Evolutionary conservation across 163 green algal genomes (phyloP).

Genomic region (Trebouxia gelatinosa): DNA sequence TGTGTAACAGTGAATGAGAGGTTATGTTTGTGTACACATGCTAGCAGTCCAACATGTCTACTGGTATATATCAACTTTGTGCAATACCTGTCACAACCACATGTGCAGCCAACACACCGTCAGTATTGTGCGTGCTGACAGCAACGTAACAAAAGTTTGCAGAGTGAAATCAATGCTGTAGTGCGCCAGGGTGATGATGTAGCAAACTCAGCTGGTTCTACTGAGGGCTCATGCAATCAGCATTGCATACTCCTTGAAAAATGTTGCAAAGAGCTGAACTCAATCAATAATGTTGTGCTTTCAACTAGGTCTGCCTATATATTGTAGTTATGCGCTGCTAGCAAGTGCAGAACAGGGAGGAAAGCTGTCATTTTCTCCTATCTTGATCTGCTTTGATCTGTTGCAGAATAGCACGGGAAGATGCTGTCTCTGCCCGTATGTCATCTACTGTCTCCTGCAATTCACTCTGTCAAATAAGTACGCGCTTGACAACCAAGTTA

Average conservation of each 20-base stretch:
- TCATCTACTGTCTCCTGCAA: slow-evolving; percentile 45
- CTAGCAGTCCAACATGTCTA: neutral
- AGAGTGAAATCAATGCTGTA: neutral
- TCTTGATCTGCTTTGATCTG: slow-evolving; percentile 11
- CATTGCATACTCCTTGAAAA: neutral
- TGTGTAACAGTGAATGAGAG: neutral
- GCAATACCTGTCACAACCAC: too few species aligned
- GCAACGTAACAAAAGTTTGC: neutral
- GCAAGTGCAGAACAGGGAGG: neutral
- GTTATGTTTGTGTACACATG: neutral
- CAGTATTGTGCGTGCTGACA: neutral
- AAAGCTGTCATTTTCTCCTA: neutral
- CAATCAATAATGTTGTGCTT: neutral
- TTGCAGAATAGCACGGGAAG: slow-evolving; percentile 40
- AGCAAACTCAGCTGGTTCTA: too few species aligned
- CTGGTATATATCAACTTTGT: neutral
- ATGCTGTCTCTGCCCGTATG: slow-evolving; percentile 48
- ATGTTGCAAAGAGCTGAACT: neutral
- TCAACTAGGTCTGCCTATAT: too few species aligned
- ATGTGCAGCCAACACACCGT: too few species aligned
- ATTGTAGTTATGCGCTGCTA: too few species aligned
- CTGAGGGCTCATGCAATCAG: neutral
- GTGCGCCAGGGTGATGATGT: too few species aligned
- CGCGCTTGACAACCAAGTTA: too few species aligned
- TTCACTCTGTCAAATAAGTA: neutral